Percentiles rank a stretch among this genome's conserved stretches.
These are phyloP conservation scores for Kockovaella imperatae DNA, from an alignment of 768 basidiomycete species.

Conservation along the genomic window DNA sequence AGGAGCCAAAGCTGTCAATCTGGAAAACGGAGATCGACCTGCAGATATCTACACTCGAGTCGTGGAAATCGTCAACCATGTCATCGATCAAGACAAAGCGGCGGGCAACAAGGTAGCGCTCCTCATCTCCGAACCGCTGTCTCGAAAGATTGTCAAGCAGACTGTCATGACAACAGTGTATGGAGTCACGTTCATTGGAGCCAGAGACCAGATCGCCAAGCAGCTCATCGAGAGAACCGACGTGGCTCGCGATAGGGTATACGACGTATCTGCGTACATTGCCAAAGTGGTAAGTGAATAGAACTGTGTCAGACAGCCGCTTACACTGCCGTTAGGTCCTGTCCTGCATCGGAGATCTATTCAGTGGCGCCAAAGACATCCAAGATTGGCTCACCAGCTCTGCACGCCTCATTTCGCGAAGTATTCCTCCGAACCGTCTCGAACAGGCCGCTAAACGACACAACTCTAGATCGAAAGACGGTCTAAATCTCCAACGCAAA, in stretches of 20 bases:
- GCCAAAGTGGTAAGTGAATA: conserved; percentile 57
- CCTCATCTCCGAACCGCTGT: conserved; percentile 65
- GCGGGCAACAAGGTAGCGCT: conserved; percentile 50
- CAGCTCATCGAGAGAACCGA: conserved; percentile 72
- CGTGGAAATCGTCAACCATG: conserved; percentile 70
- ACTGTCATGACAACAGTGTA: conserved; percentile 99
- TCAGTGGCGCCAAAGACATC: conserved; percentile 83
- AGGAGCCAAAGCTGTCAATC: conserved; percentile 88
- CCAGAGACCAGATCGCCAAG: conserved; percentile 85
- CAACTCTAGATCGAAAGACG: neutral
- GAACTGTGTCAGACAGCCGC: neutral
- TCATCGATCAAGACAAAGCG: conserved; percentile 48
- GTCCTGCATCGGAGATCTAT: conserved; percentile 78
- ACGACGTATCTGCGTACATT: conserved; percentile 66
- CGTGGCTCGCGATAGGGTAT: conserved; percentile 64
- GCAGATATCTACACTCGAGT: conserved; percentile 94
- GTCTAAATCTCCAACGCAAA: conserved; percentile 48
- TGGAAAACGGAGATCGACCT: conserved; percentile 72
- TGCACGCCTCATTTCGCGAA: conserved; percentile 77
- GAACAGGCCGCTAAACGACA: neutral
- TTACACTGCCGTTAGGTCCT: conserved; percentile 45
- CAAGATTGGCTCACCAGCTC: conserved; percentile 81
- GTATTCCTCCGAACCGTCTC: conserved; percentile 53
- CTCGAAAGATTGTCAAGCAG: conserved; percentile 95
- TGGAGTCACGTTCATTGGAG: conserved; percentile 82